Conservation (phyloP, 2,329 filamentous ascomycete genomes). For the Ophiostoma sp. region DNA sequence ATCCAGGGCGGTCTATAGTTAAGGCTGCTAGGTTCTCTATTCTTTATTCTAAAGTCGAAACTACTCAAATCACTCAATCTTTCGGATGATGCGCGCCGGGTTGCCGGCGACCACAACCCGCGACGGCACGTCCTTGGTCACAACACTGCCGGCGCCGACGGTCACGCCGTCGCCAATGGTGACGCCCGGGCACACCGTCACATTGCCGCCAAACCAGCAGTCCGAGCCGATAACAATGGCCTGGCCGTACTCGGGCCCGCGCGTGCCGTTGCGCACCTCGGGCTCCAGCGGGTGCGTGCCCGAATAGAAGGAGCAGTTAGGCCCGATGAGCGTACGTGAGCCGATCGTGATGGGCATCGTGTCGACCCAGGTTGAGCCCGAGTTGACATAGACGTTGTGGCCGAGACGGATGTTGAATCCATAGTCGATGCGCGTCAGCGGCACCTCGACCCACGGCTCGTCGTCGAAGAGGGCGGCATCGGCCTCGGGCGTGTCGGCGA, state of each 20-base stretch:
- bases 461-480: constrained; percentile 61
- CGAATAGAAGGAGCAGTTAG: constrained; percentile 70
- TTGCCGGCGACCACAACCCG: constrained; percentile 62
- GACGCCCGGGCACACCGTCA: constrained; percentile 67
- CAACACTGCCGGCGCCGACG: constrained; percentile 75
- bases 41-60: constrained; percentile 25
- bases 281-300: constrained; percentile 76
- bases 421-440: constrained; percentile 65
- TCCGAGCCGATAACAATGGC: constrained; percentile 74
- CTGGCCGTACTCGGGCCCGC: constrained; percentile 68
- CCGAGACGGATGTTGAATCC: constrained; percentile 69
- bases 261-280: constrained; percentile 63
- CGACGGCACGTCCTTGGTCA: constrained; percentile 68
- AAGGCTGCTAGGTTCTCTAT: not conserved
- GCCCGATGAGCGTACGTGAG: constrained; percentile 69
- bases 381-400: constrained; percentile 67
- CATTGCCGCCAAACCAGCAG: constrained; percentile 72
- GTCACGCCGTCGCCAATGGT: constrained; percentile 69
- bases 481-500: constrained; percentile 50
- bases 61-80: constrained; percentile 31
- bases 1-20: constrained; percentile 74
- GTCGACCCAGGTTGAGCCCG: constrained; percentile 70
- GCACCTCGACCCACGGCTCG: constrained; percentile 64
- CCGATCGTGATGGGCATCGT: constrained; percentile 71
- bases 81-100: constrained; percentile 54